Base-by-base conservation (phyloP, 192 early-diverging fungal genomes). In the Coemansia sp. region DNA sequence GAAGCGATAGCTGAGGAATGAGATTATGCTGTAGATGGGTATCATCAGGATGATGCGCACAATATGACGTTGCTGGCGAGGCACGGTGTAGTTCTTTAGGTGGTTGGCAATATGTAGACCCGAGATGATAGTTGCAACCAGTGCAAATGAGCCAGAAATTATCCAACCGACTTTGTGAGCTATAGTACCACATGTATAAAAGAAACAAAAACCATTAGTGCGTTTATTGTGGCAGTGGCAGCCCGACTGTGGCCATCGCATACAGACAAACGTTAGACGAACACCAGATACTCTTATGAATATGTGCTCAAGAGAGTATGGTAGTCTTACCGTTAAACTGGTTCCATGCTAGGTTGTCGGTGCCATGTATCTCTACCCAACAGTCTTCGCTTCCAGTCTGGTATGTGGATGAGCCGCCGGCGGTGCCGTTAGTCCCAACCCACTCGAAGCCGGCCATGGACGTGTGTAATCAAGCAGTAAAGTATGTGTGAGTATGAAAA, bases 1-100 rank as follows among this genome's bases (percentile, higher is more conserved):
- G 71, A 85, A 93, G 35, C 89, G 84, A 78, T 91, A 93, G 63
- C 85, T 83, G 62, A 89, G 77, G 54, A 80, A 89, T 10, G 88
- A 87, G 40, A 92, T 85, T 37, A 90, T 74, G 48, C 89, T 75
- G 75, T 93, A 93, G 36, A 92, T 81, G 0, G 92, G 90, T 60
- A 91, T 87, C 74, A 93, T 86, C 29, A 93, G 80, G 24, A 90
- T 72, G 39, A 93, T 90, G 46, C 91, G 88, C 56, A 93, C 88
- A 33, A 93, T 90, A 59, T 88, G 88, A n/a, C 90, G 86, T 72
- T 93, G 92, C 59, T 91, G 85, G n/a, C 83, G 59, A 10, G 92
- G 92, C 34, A 84, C 78, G 13, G 67, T 85, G 66, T 89, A 89
- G 73, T 87, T 70, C 66, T 77, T 78, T 17, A 85, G 78, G 73